Evolutionary conservation across 2,329 filamentous ascomycete species (phyloP), one percentile per base, ranked within the genome.

Genomic region (Eurotiales sp.): DNA sequence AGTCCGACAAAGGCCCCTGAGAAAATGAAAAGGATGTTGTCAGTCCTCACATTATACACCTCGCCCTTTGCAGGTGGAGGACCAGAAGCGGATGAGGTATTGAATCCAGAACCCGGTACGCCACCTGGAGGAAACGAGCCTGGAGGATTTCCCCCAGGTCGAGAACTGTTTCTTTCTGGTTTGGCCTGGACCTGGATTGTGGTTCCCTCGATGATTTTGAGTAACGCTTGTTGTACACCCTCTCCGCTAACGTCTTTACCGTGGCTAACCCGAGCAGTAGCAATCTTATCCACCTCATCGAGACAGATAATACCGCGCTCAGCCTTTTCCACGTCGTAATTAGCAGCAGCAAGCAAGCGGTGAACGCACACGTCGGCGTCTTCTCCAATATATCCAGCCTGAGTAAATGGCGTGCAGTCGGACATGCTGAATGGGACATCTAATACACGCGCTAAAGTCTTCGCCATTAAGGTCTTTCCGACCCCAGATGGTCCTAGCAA

Each of bases 231-330:
- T 64, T 99, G 93, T 0, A 97, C 93, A 48, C 93, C 93, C 74
- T 97, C 93, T 19, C 93, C 93, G 15, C 91, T 88, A 2, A 99
- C 93, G 64, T 99, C 93, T 60, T 95, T 88, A 17, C 91, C 92
- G 54, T 95, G 90, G 55, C 83, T 84, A 14, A 91, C 87, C 65
- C 93, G 92, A 22, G 89, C 84, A 32, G 88, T 88, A 1, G 93
- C 91, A 53, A 97, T 91, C 72, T 99, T 99, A 75, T 99, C 93
- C 50, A 99, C 90, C 72, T 99, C 93, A 61, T 99, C 93, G 17
- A 99, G 77, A 51, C 95, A 93, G 42, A 99, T 90, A 51, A 99
- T 97, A 4, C 93, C 93, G 48, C 88, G 83, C 66, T 99, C 92
- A 7, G 90, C 86, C 50, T 86, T 84, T 53, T 84, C 83, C 23